phyloP scores from a whole-genome alignment of 2,329 filamentous ascomycete species.

The Talaromyces islandicus region DNA sequence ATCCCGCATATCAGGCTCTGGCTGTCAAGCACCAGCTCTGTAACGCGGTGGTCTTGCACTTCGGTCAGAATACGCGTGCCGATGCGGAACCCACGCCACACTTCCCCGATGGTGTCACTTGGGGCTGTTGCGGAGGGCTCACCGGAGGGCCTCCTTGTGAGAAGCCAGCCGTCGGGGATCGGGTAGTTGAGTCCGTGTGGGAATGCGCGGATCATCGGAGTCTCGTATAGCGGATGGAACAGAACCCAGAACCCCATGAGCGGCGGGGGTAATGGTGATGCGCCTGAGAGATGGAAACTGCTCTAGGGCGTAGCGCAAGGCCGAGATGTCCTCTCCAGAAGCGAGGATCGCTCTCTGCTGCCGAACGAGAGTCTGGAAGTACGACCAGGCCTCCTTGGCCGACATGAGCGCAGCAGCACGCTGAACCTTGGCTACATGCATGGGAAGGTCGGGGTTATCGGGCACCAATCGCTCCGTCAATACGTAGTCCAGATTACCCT shows the following conservation, averaged over 20 bases:
- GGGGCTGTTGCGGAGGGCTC: too few species aligned
- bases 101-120: neutral
- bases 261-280: slow-evolving; percentile 35
- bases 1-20: slow-evolving; percentile 25
- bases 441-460: neutral
- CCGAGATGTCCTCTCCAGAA: slow-evolving; percentile 21
- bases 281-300: slow-evolving; percentile 31
- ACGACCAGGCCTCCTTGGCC: slow-evolving; percentile 20
- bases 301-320: slow-evolving; percentile 27
- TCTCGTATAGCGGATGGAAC: slow-evolving; percentile 34
- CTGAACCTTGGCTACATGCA: neutral
- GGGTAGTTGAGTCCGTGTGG: slow-evolving; percentile 37
- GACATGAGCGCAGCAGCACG: slow-evolving; percentile 12
- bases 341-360: slow-evolving; percentile 27
- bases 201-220: slow-evolving; percentile 38
- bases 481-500: neutral
- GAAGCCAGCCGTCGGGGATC: slow-evolving; percentile 28
- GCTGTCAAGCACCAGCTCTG: slow-evolving; percentile 31
- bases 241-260: slow-evolving; percentile 34
- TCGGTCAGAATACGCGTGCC: slow-evolving; percentile 21
- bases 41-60: slow-evolving; percentile 18
- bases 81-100: slow-evolving; percentile 29
- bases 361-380: slow-evolving; percentile 27
- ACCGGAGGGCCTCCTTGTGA: neutral
- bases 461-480: neutral